Base-by-base conservation (phyloP, 768 basidiomycete species). In the Kwoniella botswanensis region DNA sequence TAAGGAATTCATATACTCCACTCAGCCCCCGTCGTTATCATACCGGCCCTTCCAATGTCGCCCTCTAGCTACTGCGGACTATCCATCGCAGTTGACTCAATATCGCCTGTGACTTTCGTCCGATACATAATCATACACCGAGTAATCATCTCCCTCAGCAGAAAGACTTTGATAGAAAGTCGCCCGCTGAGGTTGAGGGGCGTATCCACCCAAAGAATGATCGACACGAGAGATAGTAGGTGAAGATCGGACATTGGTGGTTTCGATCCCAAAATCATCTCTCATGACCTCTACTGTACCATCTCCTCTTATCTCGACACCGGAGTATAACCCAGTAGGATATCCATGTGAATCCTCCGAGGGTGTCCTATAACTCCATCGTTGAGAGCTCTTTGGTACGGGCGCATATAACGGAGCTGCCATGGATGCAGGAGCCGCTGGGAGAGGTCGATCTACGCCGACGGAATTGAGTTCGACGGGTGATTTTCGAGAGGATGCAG, bases 151-250 rank as follows among this genome's bases (percentile, higher is more conserved):
- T 2, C 74, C 77, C 59, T 78, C 76, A 2, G 72, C 72, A 11
- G 76, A 73, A 17, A 73, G 59, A 17, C 74, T 73, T 53, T 67
- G 71, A 62, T 78, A 72, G 44, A 68, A 78, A 3, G 65, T 67
- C 15, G 74, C 76, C 13, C 61, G 67, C 26, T 78, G 76, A 9
- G 76, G 76, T 42, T 78, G 76, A 9, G 76, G 76, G 13, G 68
- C 63, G 46, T 68, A 46, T 4, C 41, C 7, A 4, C 41, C 53
- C 6, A 60, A 43, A 9, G 57, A 54, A 17, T 63, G 58, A n/a
- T 68, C 59, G 3, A 73, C 68, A 15, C 29, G n/a, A 6, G 67
- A 60, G 29, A 71, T 66, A 3, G 52, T 71, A 3, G 70, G 70
- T 22, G 70, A 71, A 22, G 70, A 56, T 46, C 18, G 50, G 4